These are phyloP conservation scores for Backusella parvicylindrica DNA, from an alignment of 192 early-diverging fungal species.

Conservation along the genomic window DNA sequence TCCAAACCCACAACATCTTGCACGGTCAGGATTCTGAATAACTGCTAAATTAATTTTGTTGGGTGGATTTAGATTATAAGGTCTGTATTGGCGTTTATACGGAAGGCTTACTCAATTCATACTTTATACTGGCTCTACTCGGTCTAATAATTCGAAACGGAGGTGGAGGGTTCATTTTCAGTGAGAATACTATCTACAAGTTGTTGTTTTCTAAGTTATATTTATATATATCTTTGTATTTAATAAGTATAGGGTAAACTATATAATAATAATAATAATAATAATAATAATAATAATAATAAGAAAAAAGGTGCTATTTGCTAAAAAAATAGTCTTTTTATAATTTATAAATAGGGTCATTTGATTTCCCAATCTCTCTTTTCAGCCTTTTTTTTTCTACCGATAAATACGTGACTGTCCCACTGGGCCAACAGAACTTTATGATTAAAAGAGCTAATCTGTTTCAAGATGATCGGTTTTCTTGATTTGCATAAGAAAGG, in stretches of 20 bases:
- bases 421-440: not conserved
- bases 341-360: not conserved
- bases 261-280: not conserved
- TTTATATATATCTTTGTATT: not conserved
- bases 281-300: not conserved
- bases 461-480: not conserved
- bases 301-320: not conserved
- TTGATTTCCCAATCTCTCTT: not conserved
- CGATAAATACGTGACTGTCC: not conserved
- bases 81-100: not conserved
- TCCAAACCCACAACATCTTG: constrained; percentile 73
- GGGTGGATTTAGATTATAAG: constrained; percentile 12
- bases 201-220: not conserved
- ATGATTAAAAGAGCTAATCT: not conserved
- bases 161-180: not conserved
- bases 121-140: constrained; percentile 1
- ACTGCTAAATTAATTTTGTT: constrained; percentile 28
- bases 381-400: not conserved
- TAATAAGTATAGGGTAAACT: not conserved
- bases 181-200: not conserved
- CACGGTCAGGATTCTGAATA: constrained; percentile 60
- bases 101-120: not conserved
- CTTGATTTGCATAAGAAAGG: not conserved
- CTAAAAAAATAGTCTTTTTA: constrained; percentile 3
- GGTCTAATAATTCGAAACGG: not conserved